phyloP scores from a whole-genome alignment of 768 basidiomycete genomes.

The Agaricus blazei region DNA sequence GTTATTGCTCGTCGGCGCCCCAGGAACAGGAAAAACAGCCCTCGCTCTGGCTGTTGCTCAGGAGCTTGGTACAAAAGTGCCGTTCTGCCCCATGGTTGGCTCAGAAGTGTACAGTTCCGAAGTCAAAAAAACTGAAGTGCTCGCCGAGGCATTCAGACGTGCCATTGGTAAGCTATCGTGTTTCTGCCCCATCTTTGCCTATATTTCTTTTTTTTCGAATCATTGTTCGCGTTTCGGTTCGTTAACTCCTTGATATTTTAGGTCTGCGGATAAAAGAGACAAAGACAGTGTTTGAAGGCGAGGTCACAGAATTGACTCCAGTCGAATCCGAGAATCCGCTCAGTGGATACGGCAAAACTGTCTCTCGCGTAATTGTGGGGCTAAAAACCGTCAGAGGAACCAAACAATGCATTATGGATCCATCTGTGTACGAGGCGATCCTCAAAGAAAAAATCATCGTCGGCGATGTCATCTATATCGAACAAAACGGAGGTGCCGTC shows the following conservation, averaged over 20 bases:
- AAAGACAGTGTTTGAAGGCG: conserved; percentile 98
- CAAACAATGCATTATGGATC: conserved; percentile 91
- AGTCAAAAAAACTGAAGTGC: conserved; percentile 98
- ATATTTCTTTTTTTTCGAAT: not conserved
- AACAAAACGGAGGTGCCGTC: conserved; percentile 90
- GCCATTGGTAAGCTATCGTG: conserved; percentile 75
- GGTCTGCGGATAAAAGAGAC: conserved; percentile 98
- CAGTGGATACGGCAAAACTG: conserved; percentile 96
- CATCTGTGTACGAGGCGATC: conserved; percentile 94
- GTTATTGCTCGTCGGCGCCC: conserved; percentile 87
- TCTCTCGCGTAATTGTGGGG: conserved; percentile 95
- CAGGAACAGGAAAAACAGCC: conserved; percentile 97
- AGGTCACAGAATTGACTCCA: conserved; percentile 95
- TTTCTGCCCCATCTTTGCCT: not conserved
- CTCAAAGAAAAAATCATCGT: conserved; percentile 96
- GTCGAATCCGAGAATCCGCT: conserved; percentile 96
- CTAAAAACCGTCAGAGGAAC: conserved; percentile 92
- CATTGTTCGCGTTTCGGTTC: not conserved
- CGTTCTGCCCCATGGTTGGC: conserved; percentile 98
- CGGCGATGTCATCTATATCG: conserved; percentile 96
- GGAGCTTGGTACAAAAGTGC: conserved; percentile 91
- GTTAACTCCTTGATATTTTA: conserved; percentile 24
- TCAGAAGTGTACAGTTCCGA: conserved; percentile 95
- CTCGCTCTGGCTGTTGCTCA: conserved; percentile 94
- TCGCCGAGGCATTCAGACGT: conserved; percentile 90